Evolutionary conservation across 805 yeast species (phyloP).

Genomic region (Sungouiozyma ichnusensis): DNA sequence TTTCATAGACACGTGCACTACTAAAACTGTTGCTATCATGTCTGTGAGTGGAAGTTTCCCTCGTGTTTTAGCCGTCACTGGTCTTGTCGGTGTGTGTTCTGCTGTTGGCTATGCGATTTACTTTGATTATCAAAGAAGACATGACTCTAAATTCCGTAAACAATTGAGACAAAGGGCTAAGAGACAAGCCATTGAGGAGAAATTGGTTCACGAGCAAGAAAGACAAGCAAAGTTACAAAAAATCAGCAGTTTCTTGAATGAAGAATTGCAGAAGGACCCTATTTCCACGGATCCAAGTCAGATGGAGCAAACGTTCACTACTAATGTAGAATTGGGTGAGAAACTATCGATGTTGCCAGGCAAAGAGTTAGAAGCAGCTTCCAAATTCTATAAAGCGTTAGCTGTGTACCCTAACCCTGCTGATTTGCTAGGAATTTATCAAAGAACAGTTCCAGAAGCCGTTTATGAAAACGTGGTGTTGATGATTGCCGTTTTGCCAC

Average conservation of each 20-base stretch:
- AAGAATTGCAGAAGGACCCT: conserved; percentile 61
- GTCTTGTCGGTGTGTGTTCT: conserved; percentile 37
- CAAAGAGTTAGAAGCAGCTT: conserved; percentile 72
- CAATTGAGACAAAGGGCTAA: conserved; percentile 52
- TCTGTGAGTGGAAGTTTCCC: background rate
- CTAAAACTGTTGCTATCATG: too few relatives aligned
- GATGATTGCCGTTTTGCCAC: conserved; percentile 88
- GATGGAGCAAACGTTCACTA: conserved; percentile 72
- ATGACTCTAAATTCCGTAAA: conserved; percentile 71
- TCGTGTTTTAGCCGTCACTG: conserved; percentile 3
- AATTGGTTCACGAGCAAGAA: conserved; percentile 37
- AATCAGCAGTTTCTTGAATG: conserved; percentile 50
- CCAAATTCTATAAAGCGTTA: conserved; percentile 86
- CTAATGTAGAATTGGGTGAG: conserved; percentile 79
- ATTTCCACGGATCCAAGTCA: conserved; percentile 58
- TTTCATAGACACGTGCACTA: too few relatives aligned
- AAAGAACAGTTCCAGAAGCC: conserved; percentile 73
- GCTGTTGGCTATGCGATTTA: conserved; percentile 67
- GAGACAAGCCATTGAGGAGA: conserved; percentile 40
- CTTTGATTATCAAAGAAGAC: conserved; percentile 89
- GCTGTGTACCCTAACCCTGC: conserved; percentile 92
- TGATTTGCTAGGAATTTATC: conserved; percentile 80
- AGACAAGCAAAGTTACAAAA: conserved; percentile 50
- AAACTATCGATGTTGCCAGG: conserved; percentile 57
- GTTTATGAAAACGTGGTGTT: conserved; percentile 75